phyloP scores from a whole-genome alignment of 306 rosid species.

The Cucurbita maxima region DNA sequence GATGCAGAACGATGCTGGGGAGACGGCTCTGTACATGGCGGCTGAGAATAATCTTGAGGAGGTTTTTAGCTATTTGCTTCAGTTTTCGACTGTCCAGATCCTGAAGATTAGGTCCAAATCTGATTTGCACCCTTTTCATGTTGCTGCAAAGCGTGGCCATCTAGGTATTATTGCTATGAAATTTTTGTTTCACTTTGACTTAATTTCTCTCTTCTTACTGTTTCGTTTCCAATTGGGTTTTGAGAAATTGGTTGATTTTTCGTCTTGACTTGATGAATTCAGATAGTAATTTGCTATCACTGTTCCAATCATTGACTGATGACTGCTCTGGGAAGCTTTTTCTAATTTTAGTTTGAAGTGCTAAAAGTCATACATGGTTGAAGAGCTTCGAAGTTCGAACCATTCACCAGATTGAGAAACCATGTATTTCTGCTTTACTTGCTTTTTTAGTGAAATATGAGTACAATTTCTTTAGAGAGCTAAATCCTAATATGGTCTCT shows the following conservation, averaged over 20 bases:
- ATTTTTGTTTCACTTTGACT: not conserved
- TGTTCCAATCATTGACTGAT: not conserved
- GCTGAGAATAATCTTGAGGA: conserved; percentile 45
- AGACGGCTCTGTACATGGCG: conserved; percentile 60
- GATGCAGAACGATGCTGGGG: conserved; percentile 69
- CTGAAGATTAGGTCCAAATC: conserved; percentile 69
- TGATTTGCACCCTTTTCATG: conserved; percentile 76
- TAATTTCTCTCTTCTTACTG: not conserved
- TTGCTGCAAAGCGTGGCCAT: conserved; percentile 78
- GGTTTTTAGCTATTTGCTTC: conserved; percentile 47
- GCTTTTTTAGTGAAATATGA: not conserved
- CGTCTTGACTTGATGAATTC: not conserved
- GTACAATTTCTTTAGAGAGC: not conserved
- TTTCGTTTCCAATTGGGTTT: not conserved
- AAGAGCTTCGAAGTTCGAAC: not conserved
- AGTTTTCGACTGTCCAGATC: conserved; percentile 29
- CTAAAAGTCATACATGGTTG: not conserved
- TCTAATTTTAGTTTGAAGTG: too few species aligned
- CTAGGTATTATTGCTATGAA: conserved; percentile 34
- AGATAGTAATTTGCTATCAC: not conserved
- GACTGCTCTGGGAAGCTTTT: too few species aligned
- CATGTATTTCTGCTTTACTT: not conserved
- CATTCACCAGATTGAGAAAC: not conserved
- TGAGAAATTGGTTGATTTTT: not conserved
- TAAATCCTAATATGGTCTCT: not conserved